Conservation (phyloP, 768 basidiomycete genomes). For the Leccinum olivaceopallidum region DNA sequence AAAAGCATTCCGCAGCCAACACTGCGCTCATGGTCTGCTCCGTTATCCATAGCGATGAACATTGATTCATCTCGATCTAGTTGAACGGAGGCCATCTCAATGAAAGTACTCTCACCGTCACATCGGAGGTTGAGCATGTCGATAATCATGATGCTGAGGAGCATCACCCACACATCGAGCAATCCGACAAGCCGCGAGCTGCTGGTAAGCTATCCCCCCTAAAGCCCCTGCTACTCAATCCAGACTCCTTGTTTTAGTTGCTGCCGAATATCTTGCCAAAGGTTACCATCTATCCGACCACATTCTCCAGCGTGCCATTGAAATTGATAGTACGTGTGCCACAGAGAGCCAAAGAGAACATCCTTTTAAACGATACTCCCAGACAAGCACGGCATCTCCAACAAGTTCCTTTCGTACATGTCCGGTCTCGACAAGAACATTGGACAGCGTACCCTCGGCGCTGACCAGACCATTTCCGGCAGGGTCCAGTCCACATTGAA, state of each 20-base stretch:
- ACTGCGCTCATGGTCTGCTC: slow-evolving; percentile 76
- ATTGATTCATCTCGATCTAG: slow-evolving; percentile 33
- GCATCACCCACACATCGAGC: slow-evolving; percentile 52
- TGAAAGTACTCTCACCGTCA: slow-evolving; percentile 66
- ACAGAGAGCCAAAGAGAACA: neutral
- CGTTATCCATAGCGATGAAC: rapidly evolving
- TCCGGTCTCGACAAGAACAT: slow-evolving; percentile 66
- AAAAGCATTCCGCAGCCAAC: slow-evolving; percentile 80
- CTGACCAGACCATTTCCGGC: slow-evolving; percentile 76
- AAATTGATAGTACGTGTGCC: slow-evolving; percentile 59
- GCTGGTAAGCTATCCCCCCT: slow-evolving; percentile 53
- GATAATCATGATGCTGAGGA: slow-evolving; percentile 49
- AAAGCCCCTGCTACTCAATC: neutral
- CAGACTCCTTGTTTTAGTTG: slow-evolving; percentile 47
- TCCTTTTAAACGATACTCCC: neutral
- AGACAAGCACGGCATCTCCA: slow-evolving; percentile 88
- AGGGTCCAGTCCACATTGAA: slow-evolving; percentile 67
- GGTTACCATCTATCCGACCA: slow-evolving; percentile 83
- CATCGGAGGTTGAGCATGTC: slow-evolving; percentile 61
- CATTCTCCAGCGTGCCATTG: slow-evolving; percentile 77
- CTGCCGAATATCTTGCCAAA: slow-evolving; percentile 91
- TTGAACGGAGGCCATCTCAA: slow-evolving; percentile 79
- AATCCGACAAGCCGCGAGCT: slow-evolving; percentile 90
- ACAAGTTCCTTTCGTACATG: slow-evolving; percentile 81
- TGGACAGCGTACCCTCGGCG: slow-evolving; percentile 72